A percentile compares a stretch with the other conserved stretches of the same genome.
Evolutionary conservation across 768 basidiomycete species (phyloP).

Genomic region (Tricholoma flavovirens): DNA sequence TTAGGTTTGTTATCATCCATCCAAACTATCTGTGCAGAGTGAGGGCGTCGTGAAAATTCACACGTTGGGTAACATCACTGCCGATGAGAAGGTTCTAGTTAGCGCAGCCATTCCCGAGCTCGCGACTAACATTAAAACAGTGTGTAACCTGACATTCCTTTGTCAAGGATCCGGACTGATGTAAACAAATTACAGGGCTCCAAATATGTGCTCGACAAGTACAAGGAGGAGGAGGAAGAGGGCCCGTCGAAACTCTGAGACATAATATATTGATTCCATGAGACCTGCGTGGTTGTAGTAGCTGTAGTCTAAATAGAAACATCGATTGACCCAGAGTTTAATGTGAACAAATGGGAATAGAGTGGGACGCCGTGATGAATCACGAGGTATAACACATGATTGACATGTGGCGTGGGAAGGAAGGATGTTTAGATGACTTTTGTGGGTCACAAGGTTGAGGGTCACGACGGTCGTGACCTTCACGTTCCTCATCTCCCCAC

Average conservation of each 20-base stretch:
- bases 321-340: too few species aligned
- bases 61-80: conserved; percentile 69
- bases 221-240: conserved; percentile 25
- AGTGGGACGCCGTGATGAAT: not conserved
- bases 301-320: conserved; percentile 1
- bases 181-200: conserved; percentile 23
- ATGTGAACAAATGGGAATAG: not conserved
- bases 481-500: conserved; percentile 21
- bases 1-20: conserved; percentile 2
- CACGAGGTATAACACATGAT: conserved; percentile 16
- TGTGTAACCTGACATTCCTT: conserved; percentile 22
- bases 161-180: not conserved
- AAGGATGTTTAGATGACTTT: conserved; percentile 10
- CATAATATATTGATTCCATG: not conserved
- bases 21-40: conserved; percentile 36
- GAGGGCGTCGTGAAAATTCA: conserved; percentile 80
- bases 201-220: conserved; percentile 30
- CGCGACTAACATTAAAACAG: conserved; percentile 63
- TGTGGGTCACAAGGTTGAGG: conserved; percentile 24
- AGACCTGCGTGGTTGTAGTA: not conserved
- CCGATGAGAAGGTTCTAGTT: conserved; percentile 71
- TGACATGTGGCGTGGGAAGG: conserved; percentile 22
- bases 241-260: conserved; percentile 17
- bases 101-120: conserved; percentile 80
- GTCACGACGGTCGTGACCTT: conserved; percentile 27